phyloP scores from a whole-genome alignment of 495 filamentous ascomycete genomes.

The Peziza echinospora region DNA sequence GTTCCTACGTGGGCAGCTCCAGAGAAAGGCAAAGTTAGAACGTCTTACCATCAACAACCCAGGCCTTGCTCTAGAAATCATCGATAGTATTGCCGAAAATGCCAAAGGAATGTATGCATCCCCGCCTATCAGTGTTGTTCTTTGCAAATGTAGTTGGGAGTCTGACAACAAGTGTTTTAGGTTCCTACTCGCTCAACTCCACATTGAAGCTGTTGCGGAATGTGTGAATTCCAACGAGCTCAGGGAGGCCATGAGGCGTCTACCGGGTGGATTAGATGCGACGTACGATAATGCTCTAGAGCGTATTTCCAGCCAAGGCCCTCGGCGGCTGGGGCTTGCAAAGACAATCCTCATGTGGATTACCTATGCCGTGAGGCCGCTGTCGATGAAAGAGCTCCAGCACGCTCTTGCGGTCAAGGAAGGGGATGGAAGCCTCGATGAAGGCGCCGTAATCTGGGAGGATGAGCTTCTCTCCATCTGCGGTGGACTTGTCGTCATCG shows the following conservation, averaged over 20 bases:
- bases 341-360: background rate
- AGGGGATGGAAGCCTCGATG: background rate
- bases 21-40: too few species aligned
- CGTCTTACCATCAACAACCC: too few species aligned
- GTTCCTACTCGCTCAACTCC: background rate
- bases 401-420: background rate
- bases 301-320: background rate
- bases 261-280: background rate
- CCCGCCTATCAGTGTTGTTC: background rate
- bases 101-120: background rate
- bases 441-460: background rate
- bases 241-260: background rate
- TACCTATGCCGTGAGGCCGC: background rate
- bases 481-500: slow-evolving; percentile 5
- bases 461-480: slow-evolving; percentile 1
- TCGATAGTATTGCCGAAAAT: background rate
- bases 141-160: background rate
- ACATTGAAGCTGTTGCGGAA: background rate
- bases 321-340: background rate
- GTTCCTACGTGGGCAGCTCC: too few species aligned
- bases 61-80: too few species aligned
- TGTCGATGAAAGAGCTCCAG: background rate
- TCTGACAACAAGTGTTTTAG: background rate
- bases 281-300: background rate
- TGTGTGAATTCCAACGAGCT: background rate